phyloP scores from a whole-genome alignment of 495 filamentous ascomycete species.

The Penicillium lividum region DNA sequence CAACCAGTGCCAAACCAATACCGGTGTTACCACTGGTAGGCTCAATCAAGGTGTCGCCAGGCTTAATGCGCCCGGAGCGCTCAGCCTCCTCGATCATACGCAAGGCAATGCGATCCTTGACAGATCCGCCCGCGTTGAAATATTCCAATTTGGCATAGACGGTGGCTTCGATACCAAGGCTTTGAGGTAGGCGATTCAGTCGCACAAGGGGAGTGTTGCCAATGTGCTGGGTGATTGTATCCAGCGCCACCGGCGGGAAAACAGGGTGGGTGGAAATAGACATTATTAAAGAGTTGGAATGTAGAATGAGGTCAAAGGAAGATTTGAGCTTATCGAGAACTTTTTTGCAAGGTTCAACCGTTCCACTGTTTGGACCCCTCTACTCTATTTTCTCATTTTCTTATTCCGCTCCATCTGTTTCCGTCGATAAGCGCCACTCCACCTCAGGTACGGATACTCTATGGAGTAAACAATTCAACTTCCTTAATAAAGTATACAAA shows the following conservation, averaged over 20 bases:
- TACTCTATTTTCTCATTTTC: neutral
- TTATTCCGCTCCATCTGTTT: neutral
- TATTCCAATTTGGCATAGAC: conserved; percentile 95
- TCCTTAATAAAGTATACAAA: too few relatives aligned
- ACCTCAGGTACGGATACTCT: too few relatives aligned
- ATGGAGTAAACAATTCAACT: too few relatives aligned
- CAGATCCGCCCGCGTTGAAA: conserved; percentile 96
- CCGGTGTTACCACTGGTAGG: conserved; percentile 98
- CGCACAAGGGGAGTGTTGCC: conserved; percentile 94
- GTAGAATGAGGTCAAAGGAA: neutral
- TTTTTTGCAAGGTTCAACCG: neutral
- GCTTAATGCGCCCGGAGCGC: conserved; percentile 87
- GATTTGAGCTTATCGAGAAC: neutral
- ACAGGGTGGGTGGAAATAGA: conserved; percentile 18
- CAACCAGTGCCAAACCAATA: conserved; percentile 92
- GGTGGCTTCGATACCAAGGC: conserved; percentile 81
- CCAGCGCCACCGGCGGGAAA: conserved; percentile 43
- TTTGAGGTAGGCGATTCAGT: conserved; percentile 88
- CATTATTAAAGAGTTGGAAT: conserved; percentile 12
- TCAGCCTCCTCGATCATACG: conserved; percentile 99
- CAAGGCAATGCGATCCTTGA: conserved; percentile 95
- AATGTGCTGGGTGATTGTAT: conserved; percentile 69
- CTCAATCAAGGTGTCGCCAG: conserved; percentile 95
- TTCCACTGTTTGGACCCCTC: neutral
- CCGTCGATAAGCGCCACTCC: neutral